Percentiles rank a stretch among this genome's conserved stretches.
phyloP scores from a whole-genome alignment of 176 grass and related monocot species.

The Carex scoparia region DNA sequence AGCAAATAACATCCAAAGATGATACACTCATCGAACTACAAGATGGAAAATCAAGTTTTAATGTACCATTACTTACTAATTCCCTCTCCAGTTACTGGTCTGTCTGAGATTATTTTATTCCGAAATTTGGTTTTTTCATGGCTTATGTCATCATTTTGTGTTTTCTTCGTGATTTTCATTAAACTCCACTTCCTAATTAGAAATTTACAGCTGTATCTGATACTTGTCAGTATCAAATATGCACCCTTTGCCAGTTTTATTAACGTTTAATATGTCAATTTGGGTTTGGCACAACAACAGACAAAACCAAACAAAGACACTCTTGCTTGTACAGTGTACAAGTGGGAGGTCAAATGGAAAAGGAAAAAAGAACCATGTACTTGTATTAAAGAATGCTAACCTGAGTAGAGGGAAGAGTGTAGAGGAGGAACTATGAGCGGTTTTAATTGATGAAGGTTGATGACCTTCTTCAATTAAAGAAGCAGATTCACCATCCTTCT shows the following conservation, averaged over 20 bases:
- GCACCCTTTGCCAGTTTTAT: neutral
- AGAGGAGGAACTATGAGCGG: slow-evolving; percentile 47
- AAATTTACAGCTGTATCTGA: neutral
- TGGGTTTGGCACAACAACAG: neutral
- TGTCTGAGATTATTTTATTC: neutral
- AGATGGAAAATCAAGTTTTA: slow-evolving; percentile 19
- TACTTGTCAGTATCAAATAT: neutral
- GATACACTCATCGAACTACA: slow-evolving; percentile 8
- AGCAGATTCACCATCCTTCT: slow-evolving; percentile 59
- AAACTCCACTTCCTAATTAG: neutral
- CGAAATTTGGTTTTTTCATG: neutral
- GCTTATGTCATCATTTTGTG: neutral
- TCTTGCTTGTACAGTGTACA: neutral
- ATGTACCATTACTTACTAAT: neutral
- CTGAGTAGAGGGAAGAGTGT: slow-evolving; percentile 56
- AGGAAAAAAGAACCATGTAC: neutral
- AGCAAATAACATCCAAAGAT: slow-evolving; percentile 7
- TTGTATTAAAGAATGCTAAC: slow-evolving; percentile 27
- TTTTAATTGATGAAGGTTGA: slow-evolving; percentile 45
- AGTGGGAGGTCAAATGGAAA: neutral
- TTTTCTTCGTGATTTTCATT: neutral
- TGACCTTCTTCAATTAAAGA: slow-evolving; percentile 65
- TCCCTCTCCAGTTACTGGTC: neutral
- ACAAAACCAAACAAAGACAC: neutral
- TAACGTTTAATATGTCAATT: neutral